Evolutionary conservation across 1,139 yeast genomes (phyloP).

Genomic region (Citeromyces hawaiiensis): DNA sequence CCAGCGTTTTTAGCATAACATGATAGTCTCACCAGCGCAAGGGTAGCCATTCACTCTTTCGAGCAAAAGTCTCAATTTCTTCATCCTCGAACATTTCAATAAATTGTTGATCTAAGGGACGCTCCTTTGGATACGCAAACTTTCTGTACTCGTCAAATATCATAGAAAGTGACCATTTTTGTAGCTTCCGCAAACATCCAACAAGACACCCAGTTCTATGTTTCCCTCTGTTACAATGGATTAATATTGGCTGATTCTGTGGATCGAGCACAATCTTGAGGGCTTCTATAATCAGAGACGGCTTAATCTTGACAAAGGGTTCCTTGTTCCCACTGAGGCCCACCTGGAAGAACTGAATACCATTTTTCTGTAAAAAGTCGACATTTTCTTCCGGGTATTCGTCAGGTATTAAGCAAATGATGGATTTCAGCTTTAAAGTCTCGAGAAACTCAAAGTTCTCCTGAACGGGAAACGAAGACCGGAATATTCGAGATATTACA

Average conservation of each 20-base stretch:
- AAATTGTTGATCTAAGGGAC: slow-evolving; percentile 91
- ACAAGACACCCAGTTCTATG: slow-evolving; percentile 95
- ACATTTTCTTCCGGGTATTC: slow-evolving; percentile 72
- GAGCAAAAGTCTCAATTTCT: slow-evolving; percentile 41
- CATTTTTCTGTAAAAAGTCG: slow-evolving; percentile 45
- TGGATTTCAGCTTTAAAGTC: slow-evolving; percentile 48
- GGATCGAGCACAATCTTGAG: slow-evolving; percentile 73
- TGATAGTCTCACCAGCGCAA: slow-evolving; percentile 40
- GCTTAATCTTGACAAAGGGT: slow-evolving; percentile 79
- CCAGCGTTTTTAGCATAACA: too few relatives aligned
- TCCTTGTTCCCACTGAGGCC: slow-evolving; percentile 96
- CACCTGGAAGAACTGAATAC: slow-evolving; percentile 65
- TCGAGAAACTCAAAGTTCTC: slow-evolving; percentile 65
- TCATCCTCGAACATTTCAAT: slow-evolving; percentile 75
- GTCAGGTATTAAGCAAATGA: slow-evolving; percentile 81
- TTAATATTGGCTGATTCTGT: slow-evolving; percentile 75
- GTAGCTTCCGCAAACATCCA: slow-evolving; percentile 80
- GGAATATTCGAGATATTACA: slow-evolving; percentile 66
- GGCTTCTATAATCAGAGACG: slow-evolving; percentile 67
- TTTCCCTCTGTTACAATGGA: slow-evolving; percentile 93
- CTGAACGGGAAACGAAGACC: slow-evolving; percentile 82
- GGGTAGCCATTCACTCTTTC: slow-evolving; percentile 45
- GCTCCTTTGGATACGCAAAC: slow-evolving; percentile 88
- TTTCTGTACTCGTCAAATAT: slow-evolving; percentile 90
- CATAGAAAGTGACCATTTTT: slow-evolving; percentile 86